A percentile compares a stretch with the other conserved stretches of the same genome.
Evolutionary conservation across 371 early-diverging fungal genomes (phyloP).

Genomic region (Zychaea mexicana): DNA sequence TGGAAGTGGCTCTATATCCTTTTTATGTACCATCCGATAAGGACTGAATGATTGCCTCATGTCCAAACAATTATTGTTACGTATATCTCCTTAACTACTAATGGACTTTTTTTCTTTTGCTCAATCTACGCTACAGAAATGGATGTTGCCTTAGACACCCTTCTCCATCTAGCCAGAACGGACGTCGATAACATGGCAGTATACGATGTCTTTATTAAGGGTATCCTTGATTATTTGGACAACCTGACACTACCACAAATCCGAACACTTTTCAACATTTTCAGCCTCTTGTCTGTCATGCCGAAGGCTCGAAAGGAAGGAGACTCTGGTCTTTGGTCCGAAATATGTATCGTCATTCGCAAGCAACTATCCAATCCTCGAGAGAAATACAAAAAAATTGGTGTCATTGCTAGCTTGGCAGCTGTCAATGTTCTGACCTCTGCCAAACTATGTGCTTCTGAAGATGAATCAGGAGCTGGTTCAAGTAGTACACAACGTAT

Average conservation of each 20-base stretch:
- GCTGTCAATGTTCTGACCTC: constrained; percentile 70
- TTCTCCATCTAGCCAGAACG: constrained; percentile 54
- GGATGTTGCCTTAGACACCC: constrained; percentile 64
- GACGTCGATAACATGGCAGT: constrained; percentile 53
- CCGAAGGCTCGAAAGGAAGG: not conserved
- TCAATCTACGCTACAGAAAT: constrained; percentile 51
- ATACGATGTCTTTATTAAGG: constrained; percentile 77
- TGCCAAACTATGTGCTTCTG: constrained; percentile 24
- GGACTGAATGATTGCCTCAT: not conserved
- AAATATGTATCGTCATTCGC: constrained; percentile 75
- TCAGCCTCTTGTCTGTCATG: constrained; percentile 62
- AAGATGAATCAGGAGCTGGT: not conserved
- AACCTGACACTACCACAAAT: constrained; percentile 67
- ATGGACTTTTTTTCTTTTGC: not conserved
- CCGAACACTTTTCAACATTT: constrained; percentile 68
- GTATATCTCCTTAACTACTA: constrained; percentile 18
- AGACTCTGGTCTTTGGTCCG: constrained; percentile 51
- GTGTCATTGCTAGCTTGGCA: constrained; percentile 76
- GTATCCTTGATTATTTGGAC: constrained; percentile 79
- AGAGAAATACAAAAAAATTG: constrained; percentile 75
- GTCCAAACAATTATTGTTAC: not conserved
- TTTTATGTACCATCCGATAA: constrained; percentile 3
- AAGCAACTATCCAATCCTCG: constrained; percentile 80
- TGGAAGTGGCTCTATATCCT: constrained; percentile 72
- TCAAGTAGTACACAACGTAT: constrained; percentile 9